Base-by-base conservation (phyloP, 2,329 filamentous ascomycete species). In the Xylaria sp. region DNA sequence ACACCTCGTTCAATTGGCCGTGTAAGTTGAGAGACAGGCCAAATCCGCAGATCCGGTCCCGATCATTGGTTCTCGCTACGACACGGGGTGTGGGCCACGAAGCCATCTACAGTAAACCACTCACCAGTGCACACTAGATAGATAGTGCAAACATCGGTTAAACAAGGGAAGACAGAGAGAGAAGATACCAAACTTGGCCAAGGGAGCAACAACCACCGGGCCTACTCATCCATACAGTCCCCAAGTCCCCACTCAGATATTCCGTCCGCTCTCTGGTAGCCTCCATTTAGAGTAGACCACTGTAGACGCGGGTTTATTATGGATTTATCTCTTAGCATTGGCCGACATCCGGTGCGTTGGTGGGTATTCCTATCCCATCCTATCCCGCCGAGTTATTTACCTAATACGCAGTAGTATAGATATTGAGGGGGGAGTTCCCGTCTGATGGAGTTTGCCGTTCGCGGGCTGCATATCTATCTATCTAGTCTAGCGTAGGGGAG, bases 31-130 rank as follows among this genome's bases (percentile, higher is more conserved):
- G 43, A 41, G 13, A 52, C 18, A n/a, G 59, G 48, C 54, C 46
- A 67, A 52, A 60, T 48, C 61, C 54, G 61, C 36, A 61, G 61
- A 68, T 43, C 55, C 28, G 18, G n/a, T 39, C 56, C 51, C 61
- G 20, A 57, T 61, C 10, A 68, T 68, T 64, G 61, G 66, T 20
- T 23, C 28, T 60, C 23, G 56, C 31, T 36, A 43, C 61, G 56
- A 68, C 51, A 7, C 23, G n/a, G 49, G 9, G 39, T 2, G 25
- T 46, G 52, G 33, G 52, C 48, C 64, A 48, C 64, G 52, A 33
- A 57, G 8, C 51, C 49, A 56, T 43, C 43, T 61, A 52, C n/a
- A 4, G 33, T 10, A 36, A 8, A 36, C 33, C 33, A 36, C 33
- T 36, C 25, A 28, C 3, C 6, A 28, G 28, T 28, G 28, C 6